Conservation (phyloP, 192 early-diverging fungal genomes). For the Dispira parvispora region DNA sequence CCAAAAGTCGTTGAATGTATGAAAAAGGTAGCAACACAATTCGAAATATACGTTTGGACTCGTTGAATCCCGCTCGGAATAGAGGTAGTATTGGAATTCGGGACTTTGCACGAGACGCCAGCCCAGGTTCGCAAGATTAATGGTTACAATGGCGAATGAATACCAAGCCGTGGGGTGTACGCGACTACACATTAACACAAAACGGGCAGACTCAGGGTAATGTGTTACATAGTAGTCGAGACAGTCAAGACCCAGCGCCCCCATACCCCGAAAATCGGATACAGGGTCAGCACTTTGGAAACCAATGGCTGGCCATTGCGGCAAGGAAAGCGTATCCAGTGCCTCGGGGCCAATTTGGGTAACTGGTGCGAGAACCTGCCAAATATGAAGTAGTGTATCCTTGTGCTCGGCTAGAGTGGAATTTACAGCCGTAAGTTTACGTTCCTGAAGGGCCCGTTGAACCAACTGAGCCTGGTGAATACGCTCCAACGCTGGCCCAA, state of each 20-base stretch:
- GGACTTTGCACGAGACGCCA: neutral
- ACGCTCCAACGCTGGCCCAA: too few relatives aligned
- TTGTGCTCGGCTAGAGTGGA: too few relatives aligned
- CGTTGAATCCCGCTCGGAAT: neutral
- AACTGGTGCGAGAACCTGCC: too few relatives aligned
- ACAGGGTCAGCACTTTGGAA: constrained; percentile 5
- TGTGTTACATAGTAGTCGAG: neutral
- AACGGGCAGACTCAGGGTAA: neutral
- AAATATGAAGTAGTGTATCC: too few relatives aligned
- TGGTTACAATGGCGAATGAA: constrained; percentile 5
- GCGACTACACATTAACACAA: constrained; percentile 1
- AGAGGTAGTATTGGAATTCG: neutral
- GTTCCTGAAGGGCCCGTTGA: too few relatives aligned
- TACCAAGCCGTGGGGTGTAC: constrained; percentile 8
- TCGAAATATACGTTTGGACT: neutral
- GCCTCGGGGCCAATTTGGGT: too few relatives aligned
- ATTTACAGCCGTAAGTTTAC: too few relatives aligned
- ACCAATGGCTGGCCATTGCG: neutral
- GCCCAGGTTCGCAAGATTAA: constrained; percentile 1
- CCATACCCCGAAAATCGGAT: constrained; percentile 10
- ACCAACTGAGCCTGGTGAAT: too few relatives aligned
- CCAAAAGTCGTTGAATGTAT: constrained; percentile 10
- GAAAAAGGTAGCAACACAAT: constrained; percentile 2
- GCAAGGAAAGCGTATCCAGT: neutral
- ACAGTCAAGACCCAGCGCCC: neutral